A percentile compares a stretch with the other conserved stretches of the same genome.
Evolutionary conservation across 2,329 filamentous ascomycete species (phyloP).

Genomic region (Cladorrhinum sp.): DNA sequence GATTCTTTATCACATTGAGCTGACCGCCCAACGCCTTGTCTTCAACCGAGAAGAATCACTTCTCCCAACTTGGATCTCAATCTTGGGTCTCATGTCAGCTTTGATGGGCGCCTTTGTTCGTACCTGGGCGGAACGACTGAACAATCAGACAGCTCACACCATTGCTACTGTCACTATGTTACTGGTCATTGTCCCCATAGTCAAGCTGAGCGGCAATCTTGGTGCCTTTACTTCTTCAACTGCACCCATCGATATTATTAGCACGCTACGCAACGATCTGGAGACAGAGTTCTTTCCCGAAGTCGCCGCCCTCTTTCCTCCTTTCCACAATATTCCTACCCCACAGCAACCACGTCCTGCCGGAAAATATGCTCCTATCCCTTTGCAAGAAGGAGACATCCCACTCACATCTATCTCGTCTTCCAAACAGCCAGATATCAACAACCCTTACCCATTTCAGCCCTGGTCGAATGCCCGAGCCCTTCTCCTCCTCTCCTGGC

Average conservation of each 20-base stretch:
- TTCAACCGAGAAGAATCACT: conserved; percentile 10
- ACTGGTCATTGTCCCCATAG: conserved; percentile 8
- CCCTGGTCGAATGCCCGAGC: neutral
- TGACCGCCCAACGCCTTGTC: conserved; percentile 8
- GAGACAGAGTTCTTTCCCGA: neutral
- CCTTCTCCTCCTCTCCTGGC: conserved; percentile 6
- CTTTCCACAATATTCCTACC: neutral
- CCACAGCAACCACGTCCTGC: neutral
- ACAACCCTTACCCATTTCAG: neutral
- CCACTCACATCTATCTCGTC: neutral
- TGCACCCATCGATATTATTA: conserved; percentile 7
- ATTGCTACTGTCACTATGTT: conserved; percentile 12
- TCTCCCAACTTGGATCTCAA: conserved; percentile 10
- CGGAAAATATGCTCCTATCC: neutral
- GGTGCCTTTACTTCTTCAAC: conserved; percentile 10
- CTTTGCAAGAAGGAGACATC: neutral
- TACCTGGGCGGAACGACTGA: conserved; percentile 9
- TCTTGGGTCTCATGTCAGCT: conserved; percentile 8
- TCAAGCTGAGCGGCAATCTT: conserved; percentile 11
- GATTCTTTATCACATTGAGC: conserved; percentile 4
- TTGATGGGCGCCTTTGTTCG: conserved; percentile 11
- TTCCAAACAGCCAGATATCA: too few species aligned
- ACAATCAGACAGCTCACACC: conserved; percentile 11
- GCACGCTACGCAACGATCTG: conserved; percentile 1
- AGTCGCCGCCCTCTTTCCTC: conserved; percentile 1